Evolutionary conservation across 371 early-diverging fungal species (phyloP).

Genomic region (Apophysomyces sp.): DNA sequence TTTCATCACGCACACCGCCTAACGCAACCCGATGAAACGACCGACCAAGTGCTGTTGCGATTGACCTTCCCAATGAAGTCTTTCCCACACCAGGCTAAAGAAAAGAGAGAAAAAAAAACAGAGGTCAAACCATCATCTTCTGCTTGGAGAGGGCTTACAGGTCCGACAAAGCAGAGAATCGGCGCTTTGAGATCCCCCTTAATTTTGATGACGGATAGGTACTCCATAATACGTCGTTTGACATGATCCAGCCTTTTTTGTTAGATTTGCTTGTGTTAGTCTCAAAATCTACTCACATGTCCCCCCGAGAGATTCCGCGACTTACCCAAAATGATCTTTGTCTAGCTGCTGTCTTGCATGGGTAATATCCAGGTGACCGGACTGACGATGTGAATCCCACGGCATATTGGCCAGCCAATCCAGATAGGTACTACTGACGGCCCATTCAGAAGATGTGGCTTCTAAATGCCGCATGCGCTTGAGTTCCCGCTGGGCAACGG

Average conservation of each 20-base stretch:
- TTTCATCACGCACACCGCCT: conserved; percentile 89
- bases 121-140: background rate
- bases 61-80: conserved; percentile 79
- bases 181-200: conserved; percentile 79
- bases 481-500: conserved; percentile 70
- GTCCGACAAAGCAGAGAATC: conserved; percentile 84
- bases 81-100: conserved; percentile 79
- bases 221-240: conserved; percentile 82
- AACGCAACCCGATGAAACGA: conserved; percentile 83
- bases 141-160: conserved; percentile 25
- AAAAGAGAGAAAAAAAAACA: too few species aligned
- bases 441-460: conserved; percentile 77
- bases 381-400: conserved; percentile 56
- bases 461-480: conserved; percentile 59
- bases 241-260: conserved; percentile 66
- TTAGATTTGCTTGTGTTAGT: background rate
- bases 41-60: conserved; percentile 79
- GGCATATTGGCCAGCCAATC: conserved; percentile 81
- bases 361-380: conserved; percentile 66
- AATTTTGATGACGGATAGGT: conserved; percentile 78
- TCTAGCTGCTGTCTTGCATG: conserved; percentile 69
- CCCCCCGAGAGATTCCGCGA: too few species aligned
- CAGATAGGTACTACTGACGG: conserved; percentile 75
- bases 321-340: conserved; percentile 76
- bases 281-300: background rate